Percentiles rank a stretch among this genome's conserved stretches.
Conservation (phyloP, 805 yeast genomes). For the Nakazawaea pomicola region DNA sequence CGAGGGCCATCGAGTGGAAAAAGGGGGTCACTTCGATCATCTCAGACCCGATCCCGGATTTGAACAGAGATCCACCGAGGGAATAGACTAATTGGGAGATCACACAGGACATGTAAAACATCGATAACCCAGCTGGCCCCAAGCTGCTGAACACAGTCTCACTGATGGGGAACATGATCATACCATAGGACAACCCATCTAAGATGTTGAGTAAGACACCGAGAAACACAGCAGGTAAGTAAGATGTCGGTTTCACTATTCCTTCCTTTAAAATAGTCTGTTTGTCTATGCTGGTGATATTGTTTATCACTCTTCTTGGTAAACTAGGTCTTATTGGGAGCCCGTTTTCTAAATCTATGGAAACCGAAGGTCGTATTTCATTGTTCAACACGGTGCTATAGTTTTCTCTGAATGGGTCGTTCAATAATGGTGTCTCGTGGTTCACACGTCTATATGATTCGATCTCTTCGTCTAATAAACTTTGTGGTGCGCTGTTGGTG, state of each 20-base stretch:
- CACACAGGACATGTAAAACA: conserved; percentile 92
- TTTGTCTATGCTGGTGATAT: conserved; percentile 15
- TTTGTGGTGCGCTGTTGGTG: conserved; percentile 4
- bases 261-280: conserved; percentile 20
- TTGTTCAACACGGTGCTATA: conserved; percentile 1
- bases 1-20: conserved; percentile 89
- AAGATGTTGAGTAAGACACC: conserved; percentile 83
- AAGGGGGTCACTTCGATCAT: conserved; percentile 99
- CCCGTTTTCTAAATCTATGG: conserved; percentile 13
- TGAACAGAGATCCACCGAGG: conserved; percentile 85
- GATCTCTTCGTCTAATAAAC: conserved; percentile 3
- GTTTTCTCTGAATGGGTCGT: conserved; percentile 9
- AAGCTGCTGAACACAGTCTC: conserved; percentile 69
- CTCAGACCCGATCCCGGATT: conserved; percentile 91
- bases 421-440: conserved; percentile 7
- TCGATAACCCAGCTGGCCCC: conserved; percentile 87
- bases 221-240: conserved; percentile 75
- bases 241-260: conserved; percentile 36
- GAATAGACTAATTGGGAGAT: conserved; percentile 86
- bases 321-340: conserved; percentile 5
- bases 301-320: not conserved
- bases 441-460: not conserved
- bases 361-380: conserved; percentile 9
- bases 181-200: conserved; percentile 93
- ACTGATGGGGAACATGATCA: conserved; percentile 93